Conservation (phyloP, 495 filamentous ascomycete genomes). For the Podospora bellae-mahoneyi region DNA sequence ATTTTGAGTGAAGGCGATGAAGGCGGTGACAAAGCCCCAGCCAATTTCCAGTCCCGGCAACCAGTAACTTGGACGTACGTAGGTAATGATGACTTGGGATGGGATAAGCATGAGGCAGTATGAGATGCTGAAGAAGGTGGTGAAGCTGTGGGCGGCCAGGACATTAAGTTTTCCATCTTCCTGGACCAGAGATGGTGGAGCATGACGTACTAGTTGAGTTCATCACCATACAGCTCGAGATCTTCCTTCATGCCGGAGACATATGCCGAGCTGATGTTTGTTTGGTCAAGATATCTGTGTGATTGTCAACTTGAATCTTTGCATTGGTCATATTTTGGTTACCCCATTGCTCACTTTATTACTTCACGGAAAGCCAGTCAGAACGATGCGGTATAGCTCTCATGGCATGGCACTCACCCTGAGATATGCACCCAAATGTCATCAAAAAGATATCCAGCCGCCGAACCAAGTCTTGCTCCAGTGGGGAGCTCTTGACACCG, state of each 20-base stretch:
- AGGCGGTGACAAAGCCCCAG: conserved; percentile 42
- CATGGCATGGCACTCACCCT: conserved; percentile 24
- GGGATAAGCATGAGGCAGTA: conserved; percentile 47
- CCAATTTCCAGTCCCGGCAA: conserved; percentile 41
- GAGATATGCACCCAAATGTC: conserved; percentile 43
- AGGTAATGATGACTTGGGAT: conserved; percentile 53
- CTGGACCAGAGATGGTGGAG: neutral
- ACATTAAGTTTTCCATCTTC: conserved; percentile 4
- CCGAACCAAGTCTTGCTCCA: conserved; percentile 39
- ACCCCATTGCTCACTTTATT: conserved; percentile 29
- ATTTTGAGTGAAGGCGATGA: conserved; percentile 30
- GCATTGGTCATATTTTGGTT: neutral
- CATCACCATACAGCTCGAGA: conserved; percentile 37
- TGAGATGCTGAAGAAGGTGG: conserved; percentile 48
- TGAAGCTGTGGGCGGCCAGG: conserved; percentile 38
- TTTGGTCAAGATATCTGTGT: conserved; percentile 34
- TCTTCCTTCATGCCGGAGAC: conserved; percentile 47
- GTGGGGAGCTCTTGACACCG: conserved; percentile 15
- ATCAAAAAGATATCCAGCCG: conserved; percentile 42
- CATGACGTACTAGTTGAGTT: conserved; percentile 36
- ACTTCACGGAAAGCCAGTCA: conserved; percentile 18
- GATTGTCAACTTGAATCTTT: neutral
- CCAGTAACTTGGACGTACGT: conserved; percentile 40
- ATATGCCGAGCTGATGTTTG: conserved; percentile 45
- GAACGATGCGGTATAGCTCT: conserved; percentile 7